A percentile compares a stretch with the other conserved stretches of the same genome.
Evolutionary conservation across 2,329 filamentous ascomycete species (phyloP).

Genomic region (Colletotrichum gigasporum): DNA sequence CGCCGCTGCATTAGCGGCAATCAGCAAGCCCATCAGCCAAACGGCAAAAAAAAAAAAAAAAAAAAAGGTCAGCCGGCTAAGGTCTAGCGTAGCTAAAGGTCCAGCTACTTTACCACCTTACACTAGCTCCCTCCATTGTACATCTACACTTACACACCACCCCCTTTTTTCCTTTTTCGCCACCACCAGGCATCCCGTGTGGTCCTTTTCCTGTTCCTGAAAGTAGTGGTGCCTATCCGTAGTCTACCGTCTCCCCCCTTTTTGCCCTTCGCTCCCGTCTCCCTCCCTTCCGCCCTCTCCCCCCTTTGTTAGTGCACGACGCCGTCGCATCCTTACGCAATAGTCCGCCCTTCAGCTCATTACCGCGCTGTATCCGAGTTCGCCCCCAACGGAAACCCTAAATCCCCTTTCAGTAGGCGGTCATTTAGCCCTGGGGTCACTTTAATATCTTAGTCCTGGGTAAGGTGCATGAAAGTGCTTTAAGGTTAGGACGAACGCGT

Average conservation of each 20-base stretch:
- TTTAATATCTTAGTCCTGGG: too few species aligned
- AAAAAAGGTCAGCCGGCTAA: not conserved
- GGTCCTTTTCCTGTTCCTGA: not conserved
- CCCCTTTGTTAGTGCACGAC: not conserved
- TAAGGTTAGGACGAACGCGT: too few species aligned
- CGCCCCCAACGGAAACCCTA: too few species aligned
- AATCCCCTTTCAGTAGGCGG: too few species aligned
- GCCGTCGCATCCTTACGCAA: not conserved
- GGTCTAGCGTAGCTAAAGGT: too few species aligned
- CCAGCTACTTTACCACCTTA: too few species aligned
- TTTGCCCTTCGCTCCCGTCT: not conserved
- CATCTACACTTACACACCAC: not conserved
- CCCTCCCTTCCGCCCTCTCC: not conserved
- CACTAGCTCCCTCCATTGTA: not conserved
- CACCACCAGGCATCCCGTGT: not conserved
- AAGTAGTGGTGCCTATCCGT: not conserved
- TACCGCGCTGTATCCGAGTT: not conserved
- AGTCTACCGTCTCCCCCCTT: not conserved
- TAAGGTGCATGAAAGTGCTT: too few species aligned
- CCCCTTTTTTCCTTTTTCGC: not conserved
- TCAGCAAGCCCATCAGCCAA: not conserved
- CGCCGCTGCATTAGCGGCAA: constrained; percentile 29
- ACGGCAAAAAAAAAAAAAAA: not conserved
- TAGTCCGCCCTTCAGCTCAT: not conserved
- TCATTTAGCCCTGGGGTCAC: too few species aligned